Conservation (phyloP, 768 basidiomycete genomes). For the Hemileccinum impolitum region DNA sequence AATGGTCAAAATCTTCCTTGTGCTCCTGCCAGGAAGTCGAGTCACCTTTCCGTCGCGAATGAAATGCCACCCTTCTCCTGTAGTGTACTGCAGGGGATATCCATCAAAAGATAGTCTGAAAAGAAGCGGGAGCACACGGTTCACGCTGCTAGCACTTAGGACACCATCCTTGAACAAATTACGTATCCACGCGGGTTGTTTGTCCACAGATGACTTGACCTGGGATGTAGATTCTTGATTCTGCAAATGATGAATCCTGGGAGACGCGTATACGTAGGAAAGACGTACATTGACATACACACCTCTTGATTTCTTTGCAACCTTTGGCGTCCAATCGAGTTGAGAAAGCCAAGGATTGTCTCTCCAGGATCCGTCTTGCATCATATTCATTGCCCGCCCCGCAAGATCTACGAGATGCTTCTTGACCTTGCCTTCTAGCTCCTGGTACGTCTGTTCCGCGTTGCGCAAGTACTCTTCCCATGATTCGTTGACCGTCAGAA, state of each 20-base stretch:
- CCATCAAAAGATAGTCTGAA: conserved; percentile 61
- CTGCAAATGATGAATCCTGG: conserved; percentile 5
- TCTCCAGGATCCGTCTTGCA: conserved; percentile 55
- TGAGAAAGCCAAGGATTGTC: conserved; percentile 84
- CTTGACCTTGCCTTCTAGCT: conserved; percentile 63
- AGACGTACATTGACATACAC: conserved; percentile 33
- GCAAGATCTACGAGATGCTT: conserved; percentile 66
- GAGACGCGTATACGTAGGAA: background rate
- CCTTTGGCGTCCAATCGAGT: conserved; percentile 93
- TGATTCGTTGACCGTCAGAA: conserved; percentile 83
- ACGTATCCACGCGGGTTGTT: conserved; percentile 56
- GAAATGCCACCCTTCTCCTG: conserved; percentile 68
- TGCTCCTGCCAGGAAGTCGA: conserved; percentile 43
- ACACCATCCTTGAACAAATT: conserved; percentile 44
- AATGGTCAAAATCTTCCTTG: conserved; percentile 42
- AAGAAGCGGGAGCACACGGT: conserved; percentile 63
- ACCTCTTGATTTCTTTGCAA: conserved; percentile 66
- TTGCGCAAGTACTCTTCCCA: conserved; percentile 82
- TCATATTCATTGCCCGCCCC: conserved; percentile 47
- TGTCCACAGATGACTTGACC: background rate
- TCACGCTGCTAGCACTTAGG: conserved; percentile 32
- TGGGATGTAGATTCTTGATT: background rate
- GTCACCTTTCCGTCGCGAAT: conserved; percentile 28
- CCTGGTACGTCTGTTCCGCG: conserved; percentile 74
- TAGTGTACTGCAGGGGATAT: conserved; percentile 53